Conservation (phyloP, 192 early-diverging fungal genomes). For the Linnemannia schmuckeri region DNA sequence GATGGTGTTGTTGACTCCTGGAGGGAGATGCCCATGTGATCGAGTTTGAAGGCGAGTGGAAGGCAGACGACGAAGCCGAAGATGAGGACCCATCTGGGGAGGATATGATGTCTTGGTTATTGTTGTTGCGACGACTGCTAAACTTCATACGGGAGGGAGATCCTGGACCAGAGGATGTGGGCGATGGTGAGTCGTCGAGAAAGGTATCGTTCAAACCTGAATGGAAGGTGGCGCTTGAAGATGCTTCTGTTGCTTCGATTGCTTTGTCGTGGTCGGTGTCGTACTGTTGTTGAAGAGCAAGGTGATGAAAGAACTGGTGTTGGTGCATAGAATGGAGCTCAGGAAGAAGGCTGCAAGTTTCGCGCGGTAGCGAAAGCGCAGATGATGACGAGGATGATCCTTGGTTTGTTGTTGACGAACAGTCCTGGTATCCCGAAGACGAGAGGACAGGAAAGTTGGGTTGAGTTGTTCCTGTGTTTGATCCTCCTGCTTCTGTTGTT, state of each 20-base stretch:
- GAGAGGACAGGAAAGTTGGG: neutral
- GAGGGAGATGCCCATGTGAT: conserved; percentile 38
- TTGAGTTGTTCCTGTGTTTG: neutral
- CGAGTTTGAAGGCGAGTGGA: conserved; percentile 27
- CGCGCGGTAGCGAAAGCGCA: neutral
- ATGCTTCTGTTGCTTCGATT: neutral
- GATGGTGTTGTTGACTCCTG: neutral
- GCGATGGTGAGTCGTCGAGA: neutral
- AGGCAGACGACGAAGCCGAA: conserved; percentile 7
- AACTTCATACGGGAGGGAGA: neutral
- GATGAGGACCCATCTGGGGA: neutral
- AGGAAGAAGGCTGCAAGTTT: neutral
- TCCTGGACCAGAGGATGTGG: neutral
- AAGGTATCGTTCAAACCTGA: neutral
- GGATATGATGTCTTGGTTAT: neutral
- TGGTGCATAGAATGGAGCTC: conserved; percentile 13
- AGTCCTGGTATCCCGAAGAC: neutral
- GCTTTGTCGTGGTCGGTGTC: neutral
- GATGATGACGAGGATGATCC: neutral
- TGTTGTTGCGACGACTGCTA: neutral
- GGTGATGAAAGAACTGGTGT: conserved; percentile 19
- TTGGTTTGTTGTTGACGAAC: neutral
- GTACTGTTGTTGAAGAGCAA: conserved; percentile 15
- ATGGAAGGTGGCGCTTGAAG: neutral
- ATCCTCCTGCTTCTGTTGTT: too few relatives aligned